Base-by-base conservation (phyloP, 805 yeast species). In the Spathaspora girioi region DNA sequence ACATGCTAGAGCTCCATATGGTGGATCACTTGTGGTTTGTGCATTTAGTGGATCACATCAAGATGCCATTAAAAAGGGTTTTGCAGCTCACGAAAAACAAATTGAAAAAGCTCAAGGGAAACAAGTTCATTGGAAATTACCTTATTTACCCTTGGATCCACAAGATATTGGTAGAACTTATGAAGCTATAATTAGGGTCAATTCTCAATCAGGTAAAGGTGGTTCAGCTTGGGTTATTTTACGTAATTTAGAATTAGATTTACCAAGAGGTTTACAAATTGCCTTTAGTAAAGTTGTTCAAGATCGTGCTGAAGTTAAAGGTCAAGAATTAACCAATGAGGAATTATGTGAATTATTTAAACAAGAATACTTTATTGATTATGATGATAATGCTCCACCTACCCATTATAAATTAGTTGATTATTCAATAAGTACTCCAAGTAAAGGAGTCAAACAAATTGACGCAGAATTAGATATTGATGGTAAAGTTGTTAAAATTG, bases 151-250 rank as follows among this genome's bases (percentile, higher is more conserved):
- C 27, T 76, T 89, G 62, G 96, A 88, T 64, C 96, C 96, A 45
- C 76, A 80, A 58, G 96, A 89, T 66, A 84, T 88, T 60, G 96
- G 96, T 48, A 81, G 94, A 67, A 86, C 86, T n/a, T 89, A 89
- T 71, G 96, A 89, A 69, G 94, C 96, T n/a, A 87, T 89, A 50
- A 88, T 88, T 59, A 82, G 96, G 64, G 94, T 88, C 66, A 88
- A 88, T 70, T 87, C 94, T 11, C 96, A 88, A 70, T 81, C 89
- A 23, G 96, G 96, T 55, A 88, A 88, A 70, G 96, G 96, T 61
- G 96, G 96, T 58, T 87, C 93, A 10, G 89, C 96, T 5, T 88
- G 96, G 94, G 85, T 89, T 57, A 86, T 88, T 62, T 75, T 88
- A 63, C 78, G 89, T 57, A 79, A 81, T 57, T 77, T 89, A 67